These are phyloP conservation scores for Tympanopsis confertula DNA, from an alignment of 2,329 filamentous ascomycete species.

Conservation along the genomic window DNA sequence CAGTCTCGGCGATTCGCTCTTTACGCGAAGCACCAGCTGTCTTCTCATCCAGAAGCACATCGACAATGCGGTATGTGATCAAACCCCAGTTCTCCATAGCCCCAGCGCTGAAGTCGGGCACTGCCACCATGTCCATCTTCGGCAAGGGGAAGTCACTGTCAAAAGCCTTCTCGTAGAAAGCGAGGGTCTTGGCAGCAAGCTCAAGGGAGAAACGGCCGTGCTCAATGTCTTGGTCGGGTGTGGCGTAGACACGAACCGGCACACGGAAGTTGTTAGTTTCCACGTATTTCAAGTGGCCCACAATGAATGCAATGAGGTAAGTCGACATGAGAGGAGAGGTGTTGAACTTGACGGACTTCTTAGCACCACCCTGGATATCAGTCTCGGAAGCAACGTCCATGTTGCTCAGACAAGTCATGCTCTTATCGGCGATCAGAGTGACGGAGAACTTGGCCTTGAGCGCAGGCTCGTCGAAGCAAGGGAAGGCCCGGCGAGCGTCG, in stretches of 20 bases:
- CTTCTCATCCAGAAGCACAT: slow-evolving; percentile 84
- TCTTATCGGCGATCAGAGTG: slow-evolving; percentile 80
- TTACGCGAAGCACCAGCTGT: slow-evolving; percentile 78
- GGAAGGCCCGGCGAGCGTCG: slow-evolving; percentile 83
- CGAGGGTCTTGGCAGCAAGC: slow-evolving; percentile 76
- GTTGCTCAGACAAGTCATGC: slow-evolving; percentile 86
- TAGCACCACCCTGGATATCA: slow-evolving; percentile 54
- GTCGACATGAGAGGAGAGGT: slow-evolving; percentile 91
- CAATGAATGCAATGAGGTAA: slow-evolving; percentile 85
- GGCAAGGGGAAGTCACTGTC: slow-evolving; percentile 76
- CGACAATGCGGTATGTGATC: slow-evolving; percentile 87
- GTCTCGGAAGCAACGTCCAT: slow-evolving; percentile 84
- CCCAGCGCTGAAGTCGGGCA: slow-evolving; percentile 88
- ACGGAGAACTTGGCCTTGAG: slow-evolving; percentile 89
- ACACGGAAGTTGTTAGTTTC: slow-evolving; percentile 86
- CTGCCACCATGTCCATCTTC: slow-evolving; percentile 94
- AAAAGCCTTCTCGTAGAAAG: slow-evolving; percentile 93
- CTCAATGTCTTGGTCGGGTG: slow-evolving; percentile 78
- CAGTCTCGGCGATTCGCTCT: slow-evolving; percentile 86
- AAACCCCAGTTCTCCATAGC: slow-evolving; percentile 99
- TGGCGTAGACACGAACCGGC: slow-evolving; percentile 87
- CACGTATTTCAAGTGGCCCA: slow-evolving; percentile 87
- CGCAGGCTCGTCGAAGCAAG: slow-evolving; percentile 91
- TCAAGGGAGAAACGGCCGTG: slow-evolving; percentile 85
- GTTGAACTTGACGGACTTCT: slow-evolving; percentile 85